Evolutionary conservation across 2,329 filamentous ascomycete species (phyloP).

Genomic region (Sordariomycetes sp.): DNA sequence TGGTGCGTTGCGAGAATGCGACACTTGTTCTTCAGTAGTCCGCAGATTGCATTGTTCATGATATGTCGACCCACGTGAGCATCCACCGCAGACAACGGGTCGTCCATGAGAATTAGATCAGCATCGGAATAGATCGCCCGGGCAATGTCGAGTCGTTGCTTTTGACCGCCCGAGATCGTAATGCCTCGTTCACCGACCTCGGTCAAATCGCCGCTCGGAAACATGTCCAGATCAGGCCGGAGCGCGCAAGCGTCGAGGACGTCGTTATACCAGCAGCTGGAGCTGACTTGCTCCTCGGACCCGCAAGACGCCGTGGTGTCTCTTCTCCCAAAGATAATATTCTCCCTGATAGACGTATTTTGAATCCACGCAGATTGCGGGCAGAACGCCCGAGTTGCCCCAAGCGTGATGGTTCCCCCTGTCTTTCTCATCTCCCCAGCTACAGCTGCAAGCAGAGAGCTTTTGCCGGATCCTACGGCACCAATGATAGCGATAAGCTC

Average conservation of each 20-base stretch:
- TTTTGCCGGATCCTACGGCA: constrained; percentile 13
- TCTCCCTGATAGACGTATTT: constrained; percentile 30
- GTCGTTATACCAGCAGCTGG: constrained; percentile 58
- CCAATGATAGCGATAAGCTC: constrained; percentile 8
- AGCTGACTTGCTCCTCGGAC: too few relatives aligned
- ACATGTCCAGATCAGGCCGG: constrained; percentile 64
- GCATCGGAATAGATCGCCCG: constrained; percentile 81
- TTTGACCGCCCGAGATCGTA: constrained; percentile 82
- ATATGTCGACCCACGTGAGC: constrained; percentile 7
- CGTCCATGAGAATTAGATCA: constrained; percentile 73
- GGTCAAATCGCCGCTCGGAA: constrained; percentile 78
- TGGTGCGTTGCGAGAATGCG: constrained; percentile 28
- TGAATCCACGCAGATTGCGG: constrained; percentile 20
- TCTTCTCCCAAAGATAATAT: constrained; percentile 54
- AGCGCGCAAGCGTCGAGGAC: constrained; percentile 58
- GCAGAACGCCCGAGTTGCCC: constrained; percentile 1
- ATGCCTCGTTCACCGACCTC: constrained; percentile 87
- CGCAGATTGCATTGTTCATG: too few relatives aligned
- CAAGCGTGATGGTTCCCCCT: not conserved
- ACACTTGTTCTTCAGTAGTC: too few relatives aligned
- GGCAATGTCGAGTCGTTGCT: constrained; percentile 86
- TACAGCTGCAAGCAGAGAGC: constrained; percentile 1
- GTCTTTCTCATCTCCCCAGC: constrained; percentile 1
- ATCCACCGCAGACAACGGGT: constrained; percentile 65
- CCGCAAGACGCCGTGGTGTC: constrained; percentile 36